Base-by-base conservation (phyloP, 108 stramenopile species). In the Cyclotella kingstonii region DNA sequence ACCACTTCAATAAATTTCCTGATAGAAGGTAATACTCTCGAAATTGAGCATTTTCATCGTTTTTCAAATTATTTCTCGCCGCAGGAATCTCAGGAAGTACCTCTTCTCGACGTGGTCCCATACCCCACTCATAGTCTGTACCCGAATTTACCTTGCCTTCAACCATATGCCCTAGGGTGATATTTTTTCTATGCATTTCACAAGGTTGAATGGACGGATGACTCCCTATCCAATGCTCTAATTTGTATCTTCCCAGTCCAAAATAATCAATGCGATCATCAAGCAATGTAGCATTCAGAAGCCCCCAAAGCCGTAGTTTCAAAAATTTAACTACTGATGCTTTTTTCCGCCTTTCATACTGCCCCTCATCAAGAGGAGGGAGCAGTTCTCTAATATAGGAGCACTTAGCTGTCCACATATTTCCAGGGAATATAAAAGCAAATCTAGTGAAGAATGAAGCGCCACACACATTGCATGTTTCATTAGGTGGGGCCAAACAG, bases 201-300 rank as follows among this genome's bases (percentile, higher is more conserved):
- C 81, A 82, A 0, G 81, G 81, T n/a, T 29, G 18, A 25, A 79
- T 65, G 2, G 77, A 70, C 4, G 81, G 68, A 64, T 81, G 80
- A 53, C 70, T 69, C 22, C 72, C 80, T 35, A 81, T 65, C 80
- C 80, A 81, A 60, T 81, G 76, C 29, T 81, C 80, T 34, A 71
- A 54, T 29, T 60, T 48, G 38, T 75, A 81, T 2, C 80, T 72
- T n/a, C 68, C 76, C 22, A 63, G 47, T 12, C 80, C 80, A 58
- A 77, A 72, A 35, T 65, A 77, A 42, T 68, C 73, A 41, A 68
- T 68, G 31, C 69, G 53, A 42, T 69, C 72, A 30, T 76, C 64
- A 48, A 74, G 35, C 51, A 74, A 39, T 3, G 65, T 74, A 15
- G 64, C 29, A 23, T 46, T 26, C 28, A 74, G 39, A 38, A 54